Evolutionary conservation across 2,329 filamentous ascomycete genomes (phyloP).

Genomic region (Fusarium annulatum): DNA sequence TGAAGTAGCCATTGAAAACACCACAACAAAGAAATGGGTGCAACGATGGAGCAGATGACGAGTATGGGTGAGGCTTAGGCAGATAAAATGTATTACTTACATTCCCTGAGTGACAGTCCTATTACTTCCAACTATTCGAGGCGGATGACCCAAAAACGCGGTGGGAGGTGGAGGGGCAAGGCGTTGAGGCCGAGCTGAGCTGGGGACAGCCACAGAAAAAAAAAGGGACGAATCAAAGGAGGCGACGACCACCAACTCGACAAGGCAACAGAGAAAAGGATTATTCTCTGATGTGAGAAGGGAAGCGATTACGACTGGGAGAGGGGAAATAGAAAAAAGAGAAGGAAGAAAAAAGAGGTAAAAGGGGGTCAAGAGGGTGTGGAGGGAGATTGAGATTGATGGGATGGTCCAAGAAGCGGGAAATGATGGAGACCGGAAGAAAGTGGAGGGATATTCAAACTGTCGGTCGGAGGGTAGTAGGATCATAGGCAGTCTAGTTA

Average conservation of each 20-base stretch:
- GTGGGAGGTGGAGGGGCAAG: conserved; percentile 40
- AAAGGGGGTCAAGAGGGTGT: conserved; percentile 35
- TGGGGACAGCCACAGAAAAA: conserved; percentile 22
- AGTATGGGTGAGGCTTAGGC: conserved; percentile 27
- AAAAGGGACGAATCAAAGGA: conserved; percentile 15
- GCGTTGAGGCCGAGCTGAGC: conserved; percentile 21
- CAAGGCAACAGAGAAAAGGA: conserved; percentile 15
- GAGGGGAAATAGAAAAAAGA: neutral
- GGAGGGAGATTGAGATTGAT: conserved; percentile 33
- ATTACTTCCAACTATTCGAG: conserved; percentile 21
- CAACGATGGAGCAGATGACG: neutral
- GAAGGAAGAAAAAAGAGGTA: conserved; percentile 17
- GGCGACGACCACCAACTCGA: conserved; percentile 34
- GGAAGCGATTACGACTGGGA: neutral
- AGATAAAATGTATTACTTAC: conserved; percentile 34
- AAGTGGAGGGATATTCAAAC: conserved; percentile 39
- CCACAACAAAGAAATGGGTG: conserved; percentile 2
- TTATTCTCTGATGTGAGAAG: conserved; percentile 12
- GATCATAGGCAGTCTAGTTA: neutral
- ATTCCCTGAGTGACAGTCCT: conserved; percentile 18
- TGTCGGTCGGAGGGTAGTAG: conserved; percentile 30
- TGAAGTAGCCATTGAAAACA: conserved; percentile 38
- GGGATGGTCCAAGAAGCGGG: conserved; percentile 16
- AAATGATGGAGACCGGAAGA: conserved; percentile 37
- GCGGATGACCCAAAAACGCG: conserved; percentile 33